Base-by-base conservation (phyloP, 208 protist species). In the Leishmania guyanensis region DNA sequence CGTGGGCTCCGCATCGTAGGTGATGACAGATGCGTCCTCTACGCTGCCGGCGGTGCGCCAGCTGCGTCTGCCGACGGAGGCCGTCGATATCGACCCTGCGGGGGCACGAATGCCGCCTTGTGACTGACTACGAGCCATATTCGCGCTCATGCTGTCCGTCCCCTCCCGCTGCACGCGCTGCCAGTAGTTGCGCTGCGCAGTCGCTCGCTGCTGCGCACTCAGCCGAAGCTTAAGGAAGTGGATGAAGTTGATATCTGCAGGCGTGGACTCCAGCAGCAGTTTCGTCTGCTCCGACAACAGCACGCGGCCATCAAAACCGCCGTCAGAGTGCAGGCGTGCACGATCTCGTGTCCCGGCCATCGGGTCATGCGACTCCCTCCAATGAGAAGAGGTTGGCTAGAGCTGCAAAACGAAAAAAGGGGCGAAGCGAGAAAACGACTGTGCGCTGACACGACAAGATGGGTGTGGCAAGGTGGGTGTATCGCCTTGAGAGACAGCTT, bases 171-270 rank as follows among this genome's bases (percentile, higher is more conserved):
- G 62, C 43, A 51, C 62, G 0, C 76, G 86, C 60, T 89, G 84
- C 76, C 79, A 83, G 81, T 95, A 88, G 80, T 95, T 94, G 43
- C 88, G 88, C 81, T 97, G 92, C 60, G 85, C 88, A 22, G 91
- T 95, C 12, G 77, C 70, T 12, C 85, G 84, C 79, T 97, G 89
- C 77, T 91, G 92, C 0, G 90, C 92, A 70, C 74, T 91, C 36
- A 94, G 86, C 10, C 90, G 85, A 22, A 94, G 80, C 36, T 87
- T 88, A 4, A 97, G 82, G 79, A 94, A 97, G 2, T 89, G 62
- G 22, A 93, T 70, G 22, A 84, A 90, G 80, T 87, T 94, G 60
- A 97, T 97, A 60, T 97, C 92, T 1, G 74, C 69, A 6, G 91
- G 86, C 4, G 84, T 85, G 2, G 94, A 86, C 26, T 80, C 70